These are phyloP conservation scores for Pezicula radicicola DNA, from an alignment of 2,329 filamentous ascomycete genomes.

Conservation along the genomic window DNA sequence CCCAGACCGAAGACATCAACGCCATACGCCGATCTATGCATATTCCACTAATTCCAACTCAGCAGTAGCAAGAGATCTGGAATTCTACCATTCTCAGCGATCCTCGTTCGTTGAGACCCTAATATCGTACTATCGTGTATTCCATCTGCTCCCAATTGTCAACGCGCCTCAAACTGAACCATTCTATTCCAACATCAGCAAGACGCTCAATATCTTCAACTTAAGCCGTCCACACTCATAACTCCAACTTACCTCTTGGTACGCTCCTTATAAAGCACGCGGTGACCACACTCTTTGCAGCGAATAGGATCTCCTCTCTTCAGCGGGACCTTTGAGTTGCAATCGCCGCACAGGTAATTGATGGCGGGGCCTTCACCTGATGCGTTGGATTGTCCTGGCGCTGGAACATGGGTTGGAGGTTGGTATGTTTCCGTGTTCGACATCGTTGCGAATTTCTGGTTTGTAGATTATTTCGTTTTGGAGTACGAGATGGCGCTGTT, in stretches of 20 bases:
- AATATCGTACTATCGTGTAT: no score
- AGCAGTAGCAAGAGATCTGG: no score
- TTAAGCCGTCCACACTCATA: not conserved
- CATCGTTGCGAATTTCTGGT: no score
- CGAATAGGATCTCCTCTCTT: constrained; percentile 78
- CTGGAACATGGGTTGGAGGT: constrained; percentile 28
- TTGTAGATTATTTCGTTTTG: no score
- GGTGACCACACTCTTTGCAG: constrained; percentile 90
- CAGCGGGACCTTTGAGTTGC: constrained; percentile 72
- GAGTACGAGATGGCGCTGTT: no score
- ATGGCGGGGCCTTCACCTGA: constrained; percentile 51
- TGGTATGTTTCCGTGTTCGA: no score
- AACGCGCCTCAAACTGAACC: constrained; percentile 98
- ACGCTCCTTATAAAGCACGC: constrained; percentile 95
- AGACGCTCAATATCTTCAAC: not conserved
- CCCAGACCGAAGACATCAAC: no score
- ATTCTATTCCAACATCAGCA: constrained; percentile 57
- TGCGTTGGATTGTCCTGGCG: constrained; percentile 12
- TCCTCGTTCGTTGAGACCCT: no score
- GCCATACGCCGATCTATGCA: no score
- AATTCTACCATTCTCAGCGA: no score
- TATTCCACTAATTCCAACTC: no score
- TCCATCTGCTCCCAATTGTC: constrained; percentile 21
- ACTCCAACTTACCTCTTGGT: constrained; percentile 76
- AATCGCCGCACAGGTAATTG: constrained; percentile 79